These are phyloP conservation scores for Corrigiola litoralis DNA, from an alignment of 179 eudicot genomes.

Conservation along the genomic window DNA sequence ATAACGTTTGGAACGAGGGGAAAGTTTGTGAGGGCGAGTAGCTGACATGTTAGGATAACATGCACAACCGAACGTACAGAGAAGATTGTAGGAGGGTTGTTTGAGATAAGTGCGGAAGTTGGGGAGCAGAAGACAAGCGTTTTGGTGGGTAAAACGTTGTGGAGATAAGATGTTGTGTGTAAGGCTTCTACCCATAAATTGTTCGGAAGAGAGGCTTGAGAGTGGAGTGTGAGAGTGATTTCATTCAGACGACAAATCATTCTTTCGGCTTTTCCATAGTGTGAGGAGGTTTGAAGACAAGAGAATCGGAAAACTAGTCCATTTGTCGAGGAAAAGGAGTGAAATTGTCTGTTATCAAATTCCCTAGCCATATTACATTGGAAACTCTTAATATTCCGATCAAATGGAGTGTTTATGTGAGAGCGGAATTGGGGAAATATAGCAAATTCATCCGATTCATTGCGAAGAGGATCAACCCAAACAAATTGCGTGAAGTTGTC, in stretches of 20 bases:
- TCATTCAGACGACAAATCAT: too few species aligned
- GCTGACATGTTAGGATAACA: not conserved
- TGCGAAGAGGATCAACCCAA: not conserved
- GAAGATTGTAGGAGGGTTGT: not conserved
- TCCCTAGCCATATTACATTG: not conserved
- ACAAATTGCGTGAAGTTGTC: not conserved
- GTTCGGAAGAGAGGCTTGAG: too few species aligned
- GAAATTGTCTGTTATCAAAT: not conserved
- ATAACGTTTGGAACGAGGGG: not conserved
- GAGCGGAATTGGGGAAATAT: not conserved
- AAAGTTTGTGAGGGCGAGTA: not conserved
- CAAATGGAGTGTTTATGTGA: not conserved
- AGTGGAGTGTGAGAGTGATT: too few species aligned
- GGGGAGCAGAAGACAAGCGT: too few species aligned
- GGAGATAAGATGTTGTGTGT: too few species aligned
- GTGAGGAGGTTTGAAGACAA: not conserved
- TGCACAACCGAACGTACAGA: not conserved
- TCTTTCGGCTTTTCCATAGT: not conserved
- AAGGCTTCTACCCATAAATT: too few species aligned
- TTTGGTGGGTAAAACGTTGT: too few species aligned
- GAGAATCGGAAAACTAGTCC: not conserved
- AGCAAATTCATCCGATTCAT: not conserved
- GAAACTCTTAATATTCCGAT: not conserved
- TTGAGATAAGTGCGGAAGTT: not conserved
- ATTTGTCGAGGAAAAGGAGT: not conserved